Evolutionary conservation across 2,329 filamentous ascomycete species (phyloP), one percentile per base, ranked within the genome.

Genomic region (Leptosphaerulina australis): DNA sequence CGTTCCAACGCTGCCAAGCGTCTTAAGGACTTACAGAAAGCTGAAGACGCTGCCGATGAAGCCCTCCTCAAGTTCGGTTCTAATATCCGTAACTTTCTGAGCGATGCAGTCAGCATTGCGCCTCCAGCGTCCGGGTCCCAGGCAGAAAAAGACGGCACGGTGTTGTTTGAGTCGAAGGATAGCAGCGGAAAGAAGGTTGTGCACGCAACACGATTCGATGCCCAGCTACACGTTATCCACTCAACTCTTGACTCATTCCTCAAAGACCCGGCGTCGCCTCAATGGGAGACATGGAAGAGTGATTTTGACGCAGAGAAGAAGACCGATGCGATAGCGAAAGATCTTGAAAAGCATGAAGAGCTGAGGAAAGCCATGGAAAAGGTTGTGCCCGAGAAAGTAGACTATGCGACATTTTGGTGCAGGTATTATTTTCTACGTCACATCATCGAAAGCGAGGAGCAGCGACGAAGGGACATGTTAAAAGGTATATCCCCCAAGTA

Each of bases 1-100:
- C 84, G 86, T 49, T 75, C 79, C 15, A 90, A 95, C 75, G 91
- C 91, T 4, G 80, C 89, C 20, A 91, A 91, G 74, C 84, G 91
- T 37, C 78, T 97, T 51, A 94, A 90, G 67, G 91, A 97, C 52
- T 86, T 97, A 15, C 90, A 97, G 68, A 85, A 85, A 62, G 94
- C 93, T 10, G 94, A 99, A 74, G 93, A 97, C 68, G 93, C 93
- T 3, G 94, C 94, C 6, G 94, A 99, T 71, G 94, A 97, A 73
- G 94, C 94, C 0, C 83, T 99, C 8, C 78, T 97, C 60, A 90
- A 90, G 59, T 97, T 97, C 66, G 94, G 94, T 17, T 85, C 86
- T 50, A 97, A 94, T 64, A 85, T 99, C 38, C 83, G 90, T 28
- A 88, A 93, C 73, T 97, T 96, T 76, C 79, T 99, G 55, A 85